Conservation (phyloP, 1,284 basidiomycete species). For the Marasmius fiardii region DNA sequence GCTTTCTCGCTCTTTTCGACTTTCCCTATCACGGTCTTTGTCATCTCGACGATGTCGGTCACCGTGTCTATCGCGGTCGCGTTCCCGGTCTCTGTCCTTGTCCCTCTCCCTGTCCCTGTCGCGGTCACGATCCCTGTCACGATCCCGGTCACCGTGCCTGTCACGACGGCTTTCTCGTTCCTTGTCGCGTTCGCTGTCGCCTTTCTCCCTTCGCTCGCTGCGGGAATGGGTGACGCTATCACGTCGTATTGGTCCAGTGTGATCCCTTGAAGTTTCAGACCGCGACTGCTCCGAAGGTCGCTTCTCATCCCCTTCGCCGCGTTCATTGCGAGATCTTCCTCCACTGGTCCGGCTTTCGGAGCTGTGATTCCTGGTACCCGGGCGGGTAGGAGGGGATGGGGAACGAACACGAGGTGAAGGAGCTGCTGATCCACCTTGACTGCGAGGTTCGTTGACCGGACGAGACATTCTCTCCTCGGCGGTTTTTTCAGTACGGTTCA, state of each 20-base stretch:
- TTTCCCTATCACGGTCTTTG: constrained; percentile 39
- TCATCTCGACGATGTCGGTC: constrained; percentile 24
- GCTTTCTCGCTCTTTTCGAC: constrained; percentile 49
- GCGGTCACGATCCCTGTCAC: constrained; percentile 27
- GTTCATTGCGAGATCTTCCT: constrained; percentile 53
- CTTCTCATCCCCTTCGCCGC: constrained; percentile 53
- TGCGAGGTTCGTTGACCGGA: constrained; percentile 31
- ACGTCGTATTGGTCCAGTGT: constrained; percentile 33
- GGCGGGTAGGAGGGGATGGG: constrained; percentile 59
- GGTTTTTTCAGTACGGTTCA: constrained; percentile 33
- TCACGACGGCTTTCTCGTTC: constrained; percentile 41
- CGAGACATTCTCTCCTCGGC: constrained; percentile 38
- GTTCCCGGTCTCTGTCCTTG: constrained; percentile 36
- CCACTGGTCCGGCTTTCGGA: constrained; percentile 69
- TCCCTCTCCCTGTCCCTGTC: constrained; percentile 32
- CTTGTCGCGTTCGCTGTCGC: constrained; percentile 14
- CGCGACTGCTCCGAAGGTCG: constrained; percentile 42
- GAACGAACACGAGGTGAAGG: constrained; percentile 65
- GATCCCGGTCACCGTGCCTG: constrained; percentile 20
- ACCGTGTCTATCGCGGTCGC: constrained; percentile 37
- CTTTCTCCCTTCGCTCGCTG: constrained; percentile 35
- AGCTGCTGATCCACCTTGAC: constrained; percentile 43
- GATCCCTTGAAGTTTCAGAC: constrained; percentile 24
- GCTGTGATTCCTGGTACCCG: constrained; percentile 69
- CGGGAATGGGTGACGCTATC: constrained; percentile 46